Evolutionary conservation across 805 yeast species (phyloP).

Genomic region (Kodamaea nitidulidarum): DNA sequence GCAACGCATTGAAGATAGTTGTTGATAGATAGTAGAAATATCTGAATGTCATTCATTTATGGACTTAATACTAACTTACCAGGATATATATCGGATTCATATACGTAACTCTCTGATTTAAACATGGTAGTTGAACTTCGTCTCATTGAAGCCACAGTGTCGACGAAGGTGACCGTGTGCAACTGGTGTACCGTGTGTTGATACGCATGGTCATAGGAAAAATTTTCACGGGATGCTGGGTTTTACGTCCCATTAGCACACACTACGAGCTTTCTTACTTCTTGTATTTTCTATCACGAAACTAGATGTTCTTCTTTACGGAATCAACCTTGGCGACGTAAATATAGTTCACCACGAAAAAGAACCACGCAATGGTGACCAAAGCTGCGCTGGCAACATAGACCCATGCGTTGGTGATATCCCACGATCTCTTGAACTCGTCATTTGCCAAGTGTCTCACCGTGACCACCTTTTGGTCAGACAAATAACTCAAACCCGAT

Average conservation of each 20-base stretch:
- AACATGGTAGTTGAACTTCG: no score
- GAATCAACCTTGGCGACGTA: conserved; percentile 32
- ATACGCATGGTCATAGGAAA: no score
- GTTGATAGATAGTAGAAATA: conserved; percentile 15
- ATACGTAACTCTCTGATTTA: no score
- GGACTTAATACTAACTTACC: conserved; percentile 1
- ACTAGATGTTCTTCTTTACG: conserved; percentile 24
- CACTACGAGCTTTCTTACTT: not conserved
- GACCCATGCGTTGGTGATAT: conserved; percentile 89
- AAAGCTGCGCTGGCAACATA: conserved; percentile 67
- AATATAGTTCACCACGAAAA: conserved; percentile 66
- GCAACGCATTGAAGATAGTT: conserved; percentile 16
- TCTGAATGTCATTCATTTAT: conserved; percentile 9
- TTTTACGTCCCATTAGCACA: no score
- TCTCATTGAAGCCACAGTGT: no score
- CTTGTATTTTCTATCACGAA: not conserved
- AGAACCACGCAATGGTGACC: conserved; percentile 73
- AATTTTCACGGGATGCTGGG: no score
- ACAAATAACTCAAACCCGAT: conserved; percentile 66
- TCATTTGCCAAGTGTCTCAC: conserved; percentile 94
- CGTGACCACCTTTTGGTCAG: conserved; percentile 66
- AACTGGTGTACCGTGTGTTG: no score
- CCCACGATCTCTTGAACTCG: conserved; percentile 91
- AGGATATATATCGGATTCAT: not conserved
- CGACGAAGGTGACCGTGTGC: no score